Base-by-base conservation (phyloP, 1,284 basidiomycete species). In the Microbotryum scabiosae region DNA sequence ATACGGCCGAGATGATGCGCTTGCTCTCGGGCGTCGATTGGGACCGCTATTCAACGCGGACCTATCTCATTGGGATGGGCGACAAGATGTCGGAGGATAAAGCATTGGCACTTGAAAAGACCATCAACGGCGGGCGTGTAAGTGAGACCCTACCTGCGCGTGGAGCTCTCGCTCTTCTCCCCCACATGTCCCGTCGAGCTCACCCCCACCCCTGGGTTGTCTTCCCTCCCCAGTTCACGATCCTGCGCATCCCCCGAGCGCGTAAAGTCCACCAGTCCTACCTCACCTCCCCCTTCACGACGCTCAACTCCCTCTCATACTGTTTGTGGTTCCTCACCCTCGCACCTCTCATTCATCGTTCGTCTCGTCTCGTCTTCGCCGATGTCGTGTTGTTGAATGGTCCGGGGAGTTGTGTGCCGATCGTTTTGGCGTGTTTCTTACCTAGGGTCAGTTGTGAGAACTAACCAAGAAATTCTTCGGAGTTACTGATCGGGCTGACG, bases 381-480 rank as follows among this genome's bases (percentile, higher is more conserved):
- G 90, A 97, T 63, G 78, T 91, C 26, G 77, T 98, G 28, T 76
- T 99, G 56, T 76, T 98, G 49, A 98, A 98, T 74, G 96, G 96
- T 7, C 96, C 96, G 0, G 96, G 93, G 10, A 97, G 94, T 4
- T 94, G 90, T 72, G 84, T 94, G 41, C 79, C 87, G 3, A 79
- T 98, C 20, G 89, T 86, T 56, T 63, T 82, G 7, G 84, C 88
- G 0, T 80, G 84, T 16, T 87, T 86, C 71, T 67, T 90, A 28
- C 85, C 87, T 63, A 82, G 84, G 73, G 94, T 92, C 70, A 71
- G 86, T 77, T 45, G 16, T 44, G 4, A 18, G 1, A 41, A 12
- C 36, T 1, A 41, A 12, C 4, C 36, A 26, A 52, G 12, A 51
- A 6, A 28, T 43, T n/a, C 5, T 18, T 1, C 20, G 5, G 5